Evolutionary conservation across 495 filamentous ascomycete genomes (phyloP).

Genomic region (Penicillium riverlandense): DNA sequence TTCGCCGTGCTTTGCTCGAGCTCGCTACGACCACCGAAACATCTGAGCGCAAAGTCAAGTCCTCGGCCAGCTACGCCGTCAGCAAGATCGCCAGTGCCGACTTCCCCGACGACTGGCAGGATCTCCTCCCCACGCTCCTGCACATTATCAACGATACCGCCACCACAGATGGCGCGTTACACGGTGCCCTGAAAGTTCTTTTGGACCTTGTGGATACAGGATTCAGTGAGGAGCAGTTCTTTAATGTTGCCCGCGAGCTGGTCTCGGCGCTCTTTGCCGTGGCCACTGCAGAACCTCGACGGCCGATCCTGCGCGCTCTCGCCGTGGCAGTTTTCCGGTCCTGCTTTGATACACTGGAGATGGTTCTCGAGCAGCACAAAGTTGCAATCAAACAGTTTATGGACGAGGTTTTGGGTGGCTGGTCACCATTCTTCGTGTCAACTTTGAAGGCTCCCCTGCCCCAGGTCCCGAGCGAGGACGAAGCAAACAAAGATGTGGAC

Average conservation of each 20-base stretch:
- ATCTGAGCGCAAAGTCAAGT: constrained; percentile 75
- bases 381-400: constrained; percentile 79
- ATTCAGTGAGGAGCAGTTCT: constrained; percentile 90
- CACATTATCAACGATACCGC: constrained; percentile 58
- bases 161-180: constrained; percentile 68
- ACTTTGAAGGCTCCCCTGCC: constrained; percentile 67
- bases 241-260: constrained; percentile 74
- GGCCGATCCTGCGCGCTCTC: constrained; percentile 67
- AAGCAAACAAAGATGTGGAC: constrained; percentile 43
- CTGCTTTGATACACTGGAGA: constrained; percentile 91
- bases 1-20: constrained; percentile 62
- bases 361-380: constrained; percentile 87
- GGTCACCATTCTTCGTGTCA: constrained; percentile 80
- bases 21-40: constrained; percentile 66
- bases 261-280: constrained; percentile 76
- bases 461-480: constrained; percentile 47
- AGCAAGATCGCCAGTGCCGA: constrained; percentile 92
- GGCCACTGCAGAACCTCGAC: constrained; percentile 65
- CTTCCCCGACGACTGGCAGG: constrained; percentile 90
- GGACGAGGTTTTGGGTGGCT: constrained; percentile 70
- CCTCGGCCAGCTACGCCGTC: constrained; percentile 80
- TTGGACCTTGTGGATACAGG: constrained; percentile 86
- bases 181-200: constrained; percentile 84
- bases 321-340: constrained; percentile 82
- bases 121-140: constrained; percentile 72